Base-by-base conservation (phyloP, 805 yeast species). In the Pichia californica region DNA sequence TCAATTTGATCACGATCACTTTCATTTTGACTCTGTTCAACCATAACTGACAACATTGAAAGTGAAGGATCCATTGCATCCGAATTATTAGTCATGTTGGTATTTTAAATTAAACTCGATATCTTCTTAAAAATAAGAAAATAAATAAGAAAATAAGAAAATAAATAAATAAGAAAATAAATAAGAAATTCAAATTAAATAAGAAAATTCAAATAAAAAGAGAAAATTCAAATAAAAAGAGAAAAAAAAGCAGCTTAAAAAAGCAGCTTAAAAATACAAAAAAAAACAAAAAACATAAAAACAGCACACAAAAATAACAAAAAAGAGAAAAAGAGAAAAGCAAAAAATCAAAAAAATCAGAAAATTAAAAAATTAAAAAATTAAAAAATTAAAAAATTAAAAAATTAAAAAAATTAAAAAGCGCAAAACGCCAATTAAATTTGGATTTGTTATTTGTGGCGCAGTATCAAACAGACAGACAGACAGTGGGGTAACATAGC, bases 41-140 rank as follows among this genome's bases (percentile, higher is more conserved):
- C 27, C 13, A 37, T 25, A 7, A 14, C 40, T 4, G 40, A 37
- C n/a, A 37, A 26, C 40, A 37, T 37, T n/a, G 40, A 37, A 10
- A 37, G 32, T 15, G 40, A 37, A 9, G 40, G 40, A 13, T 37
- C 40, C 32, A 37, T 27, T 2, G 32, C 30, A 15, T 28, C 33
- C 6, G 23, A 20, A 15, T 37, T 37, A 15, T 23, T 33, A 10
- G 36, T 11, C 40, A 37, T 36, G 23, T 19, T 36, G 32, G 13
- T 15, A 20, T 16, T 6, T 36, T 5, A 11, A n/a, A 34, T 36
- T 7, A 36, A 33, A 33, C 27, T 8, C 27, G 10, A 4, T 4
- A 20, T 27, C 5, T 8, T 10, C 8, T 16, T 7, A 10, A 15
- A 9, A 18, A 27, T 28, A 16, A 18, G 14, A 16, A 27, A 36